Base-by-base conservation (phyloP, 257 asterid genomes). In the Solanum medicagineum region DNA sequence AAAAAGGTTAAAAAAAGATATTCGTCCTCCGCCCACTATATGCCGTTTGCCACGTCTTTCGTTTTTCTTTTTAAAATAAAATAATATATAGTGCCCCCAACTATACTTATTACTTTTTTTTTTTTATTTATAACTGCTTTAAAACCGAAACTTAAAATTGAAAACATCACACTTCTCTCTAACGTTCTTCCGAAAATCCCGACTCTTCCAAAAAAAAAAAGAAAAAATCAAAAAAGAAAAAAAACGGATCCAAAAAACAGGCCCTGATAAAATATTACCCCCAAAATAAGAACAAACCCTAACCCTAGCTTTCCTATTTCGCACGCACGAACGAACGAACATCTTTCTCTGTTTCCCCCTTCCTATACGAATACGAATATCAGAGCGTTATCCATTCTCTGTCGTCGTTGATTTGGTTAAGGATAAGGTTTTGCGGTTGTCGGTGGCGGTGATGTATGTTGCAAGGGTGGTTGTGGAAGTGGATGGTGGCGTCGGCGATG, bases 401-500 rank as follows among this genome's bases (percentile, higher is more conserved):
- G 24, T 45, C 12, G 81, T 11, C 13, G 20, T 22, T 49, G 83
- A 77, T 77, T 77, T 77, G 47, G 29, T 40, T 26, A 10, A 15
- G 40, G 75, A 32, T 75, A 51, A 75, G 63, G 42, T 26, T 77
- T 77, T 77, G 16, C 16, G 83, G 83, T 51, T 77, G 83, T 77
- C 63, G 59, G 81, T 26, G 77, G 49, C 24, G 79, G 47, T 53
- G 62, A 77, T 77, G 81, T 13, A 75, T 89, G 92, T 88, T 89
- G 82, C 87, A 45, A 55, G 88, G 91, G 83, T 77, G 92, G 88
- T 88, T 92, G 92, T 83, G 92, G 88, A 87, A 87, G 86, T 85
- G 89, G 91, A 47, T 82, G 90, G 89, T 84, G 87, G 90, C 68
- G 90, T 87, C 62, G 90, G 88, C 54, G 92, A 92, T 94, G 98